Evolutionary conservation across 805 yeast species (phyloP).

Genomic region (Candida koratica): DNA sequence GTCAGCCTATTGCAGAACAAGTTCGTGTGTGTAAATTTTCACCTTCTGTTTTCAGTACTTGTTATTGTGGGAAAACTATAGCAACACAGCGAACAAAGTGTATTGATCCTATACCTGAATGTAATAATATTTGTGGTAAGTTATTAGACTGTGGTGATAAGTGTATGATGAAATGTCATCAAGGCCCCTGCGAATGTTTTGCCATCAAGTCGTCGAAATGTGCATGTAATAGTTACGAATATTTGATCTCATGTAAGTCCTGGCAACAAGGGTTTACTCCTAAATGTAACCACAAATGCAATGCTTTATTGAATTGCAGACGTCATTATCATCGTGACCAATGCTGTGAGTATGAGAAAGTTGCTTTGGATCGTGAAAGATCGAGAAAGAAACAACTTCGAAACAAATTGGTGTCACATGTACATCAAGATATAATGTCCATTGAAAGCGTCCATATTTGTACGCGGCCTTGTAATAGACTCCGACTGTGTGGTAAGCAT

Average conservation of each 20-base stretch:
- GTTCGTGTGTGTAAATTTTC: conserved; percentile 52
- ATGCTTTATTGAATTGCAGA: conserved; percentile 71
- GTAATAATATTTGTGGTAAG: conserved; percentile 64
- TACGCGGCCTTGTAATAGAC: conserved; percentile 57
- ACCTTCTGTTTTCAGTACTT: conserved; percentile 56
- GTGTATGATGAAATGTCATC: conserved; percentile 71
- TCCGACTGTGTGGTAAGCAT: conserved; percentile 60
- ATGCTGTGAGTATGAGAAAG: conserved; percentile 69
- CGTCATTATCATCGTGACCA: conserved; percentile 66
- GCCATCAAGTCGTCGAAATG: conserved; percentile 52
- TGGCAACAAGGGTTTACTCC: conserved; percentile 51
- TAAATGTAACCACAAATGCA: conserved; percentile 66
- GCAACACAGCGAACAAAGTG: conserved; percentile 51
- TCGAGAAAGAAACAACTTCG: conserved; percentile 48
- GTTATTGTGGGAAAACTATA: conserved; percentile 75
- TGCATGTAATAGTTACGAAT: conserved; percentile 56
- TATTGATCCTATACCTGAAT: conserved; percentile 75
- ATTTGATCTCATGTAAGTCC: conserved; percentile 60
- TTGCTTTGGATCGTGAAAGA: conserved; percentile 56
- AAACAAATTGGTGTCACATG: conserved; percentile 35
- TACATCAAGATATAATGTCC: conserved; percentile 42
- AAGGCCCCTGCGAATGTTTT: conserved; percentile 69
- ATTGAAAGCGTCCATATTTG: conserved; percentile 77
- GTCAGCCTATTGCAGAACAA: conserved; percentile 46
- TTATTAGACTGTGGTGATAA: conserved; percentile 64